These are phyloP conservation scores for Pythium grandisporangium DNA, from an alignment of 352 stramenopile species.

Conservation along the genomic window DNA sequence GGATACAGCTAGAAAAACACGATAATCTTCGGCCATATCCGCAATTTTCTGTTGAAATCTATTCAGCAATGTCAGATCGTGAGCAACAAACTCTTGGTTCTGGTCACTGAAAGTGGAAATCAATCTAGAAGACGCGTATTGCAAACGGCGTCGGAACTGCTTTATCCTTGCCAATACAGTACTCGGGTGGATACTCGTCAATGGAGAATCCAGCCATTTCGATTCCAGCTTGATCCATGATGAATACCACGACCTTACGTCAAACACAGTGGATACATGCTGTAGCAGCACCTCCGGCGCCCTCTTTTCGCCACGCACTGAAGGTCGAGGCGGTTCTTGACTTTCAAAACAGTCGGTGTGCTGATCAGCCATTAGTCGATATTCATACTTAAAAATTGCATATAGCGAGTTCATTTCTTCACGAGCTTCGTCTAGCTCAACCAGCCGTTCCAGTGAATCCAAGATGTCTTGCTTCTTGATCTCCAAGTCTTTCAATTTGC, in stretches of 20 bases:
- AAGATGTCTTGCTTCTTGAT: constrained; percentile 20
- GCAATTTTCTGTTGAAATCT: too few species aligned
- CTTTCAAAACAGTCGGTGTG: constrained; percentile 2
- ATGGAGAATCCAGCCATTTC: constrained; percentile 32
- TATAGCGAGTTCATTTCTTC: constrained; percentile 30
- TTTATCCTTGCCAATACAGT: constrained; percentile 45
- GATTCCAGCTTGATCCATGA: constrained; percentile 34
- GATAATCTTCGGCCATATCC: too few species aligned
- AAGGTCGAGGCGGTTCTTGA: background rate
- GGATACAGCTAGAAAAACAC: too few species aligned
- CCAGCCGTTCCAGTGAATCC: constrained; percentile 34
- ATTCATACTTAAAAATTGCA: constrained; percentile 32
- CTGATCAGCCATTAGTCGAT: constrained; percentile 13
- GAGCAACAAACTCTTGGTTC: too few species aligned
- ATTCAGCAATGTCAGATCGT: too few species aligned
- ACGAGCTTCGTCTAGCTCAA: constrained; percentile 32
- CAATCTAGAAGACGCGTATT: constrained; percentile 23
- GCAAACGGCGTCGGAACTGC: constrained; percentile 42
- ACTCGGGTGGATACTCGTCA: constrained; percentile 30
- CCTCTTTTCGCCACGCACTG: constrained; percentile 10
- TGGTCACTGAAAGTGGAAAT: too few species aligned
- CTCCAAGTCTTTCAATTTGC: constrained; percentile 2
- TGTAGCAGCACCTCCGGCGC: constrained; percentile 34
- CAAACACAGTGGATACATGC: constrained; percentile 40
- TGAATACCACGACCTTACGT: constrained; percentile 43